Evolutionary conservation across 768 basidiomycete species (phyloP), one percentile per base, ranked within the genome.

Genomic region (Obba rivulosa): DNA sequence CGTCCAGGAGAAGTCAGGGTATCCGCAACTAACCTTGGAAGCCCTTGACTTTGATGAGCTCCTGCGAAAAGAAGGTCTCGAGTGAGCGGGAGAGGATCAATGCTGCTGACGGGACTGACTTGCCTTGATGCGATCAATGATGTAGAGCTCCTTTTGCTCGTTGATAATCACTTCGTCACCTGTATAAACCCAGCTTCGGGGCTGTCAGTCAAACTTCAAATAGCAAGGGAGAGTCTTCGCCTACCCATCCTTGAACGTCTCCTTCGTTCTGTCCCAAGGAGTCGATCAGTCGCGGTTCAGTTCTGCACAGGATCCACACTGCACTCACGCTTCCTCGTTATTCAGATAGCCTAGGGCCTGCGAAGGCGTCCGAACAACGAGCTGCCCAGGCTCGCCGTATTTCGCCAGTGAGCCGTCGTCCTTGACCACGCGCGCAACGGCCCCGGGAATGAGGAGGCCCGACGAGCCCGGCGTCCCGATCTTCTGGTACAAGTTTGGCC

Each of bases 111-210:
- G 25, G 1, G 41, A 20, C 53, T n/a, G 55, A 81, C 28, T 5
- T 31, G 13, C 84, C 75, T 87, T 89, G 47, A 87, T 62, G 21
- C 87, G 78, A 61, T 89, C 87, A 11, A 89, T 78, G 22, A 89
- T 69, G 57, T 79, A 86, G 1, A 87, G 59, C 52, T 87, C 83
- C 10, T 74, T 71, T 44, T 78, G 70, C 52, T 68, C 75, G 52
- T 85, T 77, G 58, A 87, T 73, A 54, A 67, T 68, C 34, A 87
- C 85, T 61, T 86, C 83, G 57, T 87, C 85, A 1, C 84, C 85
- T 0, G 83, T 87, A 28, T 74, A 76, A 21, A 85, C 76, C 83
- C 83, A 82, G 22, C 78, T 79, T 39, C 28, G 38, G 8, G 24
- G 20, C 24, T 11, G 8, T 16, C 11, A 45, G 10, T 16, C 8